Base-by-base conservation (phyloP, 2,329 filamentous ascomycete species). In the Nothophaeocryptopus gaeumannii region DNA sequence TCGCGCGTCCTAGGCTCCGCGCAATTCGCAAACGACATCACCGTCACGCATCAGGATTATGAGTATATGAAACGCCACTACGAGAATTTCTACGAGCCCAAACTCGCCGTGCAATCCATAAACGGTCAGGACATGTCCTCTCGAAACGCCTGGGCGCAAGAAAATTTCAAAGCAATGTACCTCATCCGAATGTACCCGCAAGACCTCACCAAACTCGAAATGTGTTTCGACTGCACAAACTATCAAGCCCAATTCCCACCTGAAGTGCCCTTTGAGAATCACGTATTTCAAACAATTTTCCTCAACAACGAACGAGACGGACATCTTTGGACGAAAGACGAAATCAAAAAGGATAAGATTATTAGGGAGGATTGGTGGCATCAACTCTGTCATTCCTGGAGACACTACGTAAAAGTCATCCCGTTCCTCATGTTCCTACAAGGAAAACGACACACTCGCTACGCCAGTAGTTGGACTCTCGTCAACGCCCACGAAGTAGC, bases 391-490 rank as follows among this genome's bases (percentile, higher is more conserved):
- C 80, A 85, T 59, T 73, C 76, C 3, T 85, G 77, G 76, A 80
- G 80, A 31, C 82, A 85, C 59, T 85, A 84, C 61, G 62, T 79
- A 1, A 75, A 81, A 31, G 82, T 85, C 58, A 83, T 89, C 1
- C 85, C 85, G 0, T 82, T 82, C 55, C 79, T 89, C 77, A 85
- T 85, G 83, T 79, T 85, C 16, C 75, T 89, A 2, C 84, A 89
- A 56, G 84, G 83, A 0, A 78, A 74, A 53, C 81, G 80, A 20
- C 72, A 74, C 41, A 88, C 85, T 0, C 72, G 76, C 15, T 88
- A 81, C 62, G 84, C 84, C 0, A 81, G 80, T 1, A 78, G 78
- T 5, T 88, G 84, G 85, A 88, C 85, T 0, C 71, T 88, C 49
- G 79, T 87, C 51, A 84, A 84, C 55, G 82, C 82, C 59, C 82